Percentiles rank a stretch among this genome's conserved stretches.
Evolutionary conservation across 2,329 filamentous ascomycete species (phyloP).

Genomic region (Talaromyces piceae): DNA sequence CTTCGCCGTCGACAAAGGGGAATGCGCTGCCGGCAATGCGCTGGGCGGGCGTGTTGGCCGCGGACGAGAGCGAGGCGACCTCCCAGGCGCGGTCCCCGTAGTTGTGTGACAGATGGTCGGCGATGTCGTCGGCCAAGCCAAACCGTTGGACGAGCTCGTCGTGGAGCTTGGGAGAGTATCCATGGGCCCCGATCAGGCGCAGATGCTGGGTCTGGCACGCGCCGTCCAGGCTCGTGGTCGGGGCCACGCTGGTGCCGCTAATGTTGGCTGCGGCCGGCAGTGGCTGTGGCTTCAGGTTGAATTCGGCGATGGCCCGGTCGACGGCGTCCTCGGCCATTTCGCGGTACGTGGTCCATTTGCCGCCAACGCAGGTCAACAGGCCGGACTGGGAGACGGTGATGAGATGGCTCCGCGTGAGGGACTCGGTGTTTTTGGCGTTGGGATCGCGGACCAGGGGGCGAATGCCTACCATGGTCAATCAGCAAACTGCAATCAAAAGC

Average conservation of each 20-base stretch:
- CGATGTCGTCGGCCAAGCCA: slow-evolving; percentile 83
- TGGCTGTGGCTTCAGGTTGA: slow-evolving; percentile 53
- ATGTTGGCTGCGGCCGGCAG: slow-evolving; percentile 55
- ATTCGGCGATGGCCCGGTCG: slow-evolving; percentile 66
- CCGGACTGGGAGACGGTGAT: slow-evolving; percentile 70
- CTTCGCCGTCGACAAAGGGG: slow-evolving; percentile 85
- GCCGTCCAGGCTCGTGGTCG: slow-evolving; percentile 57
- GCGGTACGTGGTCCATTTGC: slow-evolving; percentile 89
- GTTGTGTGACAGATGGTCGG: slow-evolving; percentile 75
- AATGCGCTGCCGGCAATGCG: slow-evolving; percentile 79
- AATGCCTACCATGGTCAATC: slow-evolving; percentile 40
- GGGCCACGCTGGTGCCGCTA: slow-evolving; percentile 65
- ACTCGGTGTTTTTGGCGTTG: slow-evolving; percentile 76
- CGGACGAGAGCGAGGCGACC: slow-evolving; percentile 71
- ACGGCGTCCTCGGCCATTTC: slow-evolving; percentile 90
- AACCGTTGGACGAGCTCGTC: slow-evolving; percentile 93
- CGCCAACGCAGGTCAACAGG: slow-evolving; percentile 74
- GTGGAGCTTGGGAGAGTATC: slow-evolving; percentile 83
- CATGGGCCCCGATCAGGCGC: slow-evolving; percentile 73
- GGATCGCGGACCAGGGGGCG: slow-evolving; percentile 79
- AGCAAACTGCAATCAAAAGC: no score
- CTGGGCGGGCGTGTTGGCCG: slow-evolving; percentile 71
- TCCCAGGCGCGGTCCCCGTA: slow-evolving; percentile 93
- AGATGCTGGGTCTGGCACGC: slow-evolving; percentile 76
- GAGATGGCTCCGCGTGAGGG: slow-evolving; percentile 80